Conservation (phyloP, 345 rosid species). For the Capsella bursapastoris region DNA sequence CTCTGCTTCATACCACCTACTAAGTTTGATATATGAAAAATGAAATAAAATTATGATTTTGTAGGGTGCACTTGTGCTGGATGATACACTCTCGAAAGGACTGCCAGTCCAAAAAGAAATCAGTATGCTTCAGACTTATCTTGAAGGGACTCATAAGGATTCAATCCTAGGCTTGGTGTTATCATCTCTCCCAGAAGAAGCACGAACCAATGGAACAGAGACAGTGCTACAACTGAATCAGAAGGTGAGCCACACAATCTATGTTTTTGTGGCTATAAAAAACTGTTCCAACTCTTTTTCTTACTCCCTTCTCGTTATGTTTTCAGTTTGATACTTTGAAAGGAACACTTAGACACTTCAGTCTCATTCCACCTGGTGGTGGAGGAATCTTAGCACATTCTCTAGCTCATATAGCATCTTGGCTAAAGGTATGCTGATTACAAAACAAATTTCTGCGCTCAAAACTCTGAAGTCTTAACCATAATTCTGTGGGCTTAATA, state of each 20-base stretch:
- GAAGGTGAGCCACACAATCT: conserved; percentile 54
- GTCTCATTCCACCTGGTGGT: conserved; percentile 89
- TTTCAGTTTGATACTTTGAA: conserved; percentile 79
- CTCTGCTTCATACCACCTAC: conserved; percentile 2
- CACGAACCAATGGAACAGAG: conserved; percentile 71
- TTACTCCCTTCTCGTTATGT: not conserved
- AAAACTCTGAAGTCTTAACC: not conserved
- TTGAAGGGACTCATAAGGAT: conserved; percentile 75
- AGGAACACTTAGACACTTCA: conserved; percentile 82
- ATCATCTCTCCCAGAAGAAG: conserved; percentile 91
- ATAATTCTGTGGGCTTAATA: not conserved
- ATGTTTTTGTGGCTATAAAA: not conserved
- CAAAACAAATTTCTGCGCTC: not conserved
- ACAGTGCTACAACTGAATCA: conserved; percentile 73
- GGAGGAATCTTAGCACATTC: conserved; percentile 86
- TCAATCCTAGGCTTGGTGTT: conserved; percentile 76
- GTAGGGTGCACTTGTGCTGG: conserved; percentile 89
- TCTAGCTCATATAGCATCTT: conserved; percentile 74
- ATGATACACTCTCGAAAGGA: conserved; percentile 89
- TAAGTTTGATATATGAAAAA: conserved; percentile 34
- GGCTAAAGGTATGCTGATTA: conserved; percentile 70
- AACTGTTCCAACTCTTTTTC: not conserved
- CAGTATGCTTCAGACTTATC: conserved; percentile 58
- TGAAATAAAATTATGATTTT: conserved; percentile 9
- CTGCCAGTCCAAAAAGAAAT: conserved; percentile 85